Evolutionary conservation across 2,329 filamentous ascomycete genomes (phyloP).

Genomic region (Aspergillus pseudoterreus): DNA sequence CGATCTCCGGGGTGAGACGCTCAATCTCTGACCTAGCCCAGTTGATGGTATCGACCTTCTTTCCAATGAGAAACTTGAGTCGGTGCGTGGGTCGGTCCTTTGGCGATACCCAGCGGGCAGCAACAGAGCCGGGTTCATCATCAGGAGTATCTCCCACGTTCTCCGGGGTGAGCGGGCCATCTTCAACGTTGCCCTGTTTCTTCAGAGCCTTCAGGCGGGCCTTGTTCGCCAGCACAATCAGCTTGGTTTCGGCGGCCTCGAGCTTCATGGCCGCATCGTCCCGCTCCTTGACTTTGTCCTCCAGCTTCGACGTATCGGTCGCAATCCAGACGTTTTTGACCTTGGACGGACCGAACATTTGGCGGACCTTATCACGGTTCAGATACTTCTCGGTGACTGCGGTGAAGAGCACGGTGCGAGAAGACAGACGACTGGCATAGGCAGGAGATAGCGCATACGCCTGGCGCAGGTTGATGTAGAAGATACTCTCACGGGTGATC

Average conservation of each 20-base stretch:
- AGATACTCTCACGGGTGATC: constrained; percentile 82
- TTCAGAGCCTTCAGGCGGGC: constrained; percentile 66
- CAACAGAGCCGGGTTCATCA: constrained; percentile 65
- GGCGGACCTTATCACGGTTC: constrained; percentile 69
- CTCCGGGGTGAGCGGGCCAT: constrained; percentile 29
- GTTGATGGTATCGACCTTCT: constrained; percentile 92
- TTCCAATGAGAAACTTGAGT: constrained; percentile 67
- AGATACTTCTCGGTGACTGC: constrained; percentile 77
- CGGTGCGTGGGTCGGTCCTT: constrained; percentile 76
- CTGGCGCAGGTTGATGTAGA: constrained; percentile 88
- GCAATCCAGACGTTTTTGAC: constrained; percentile 84
- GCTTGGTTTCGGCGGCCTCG: constrained; percentile 79
- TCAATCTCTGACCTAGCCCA: constrained; percentile 79
- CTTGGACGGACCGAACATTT: constrained; percentile 72
- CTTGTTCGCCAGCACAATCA: constrained; percentile 75
- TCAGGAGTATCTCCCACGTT: constrained; percentile 52
- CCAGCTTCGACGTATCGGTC: constrained; percentile 70
- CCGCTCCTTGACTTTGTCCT: constrained; percentile 76
- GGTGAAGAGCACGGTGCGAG: constrained; percentile 83
- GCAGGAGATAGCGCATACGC: constrained; percentile 83
- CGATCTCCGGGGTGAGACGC: constrained; percentile 68
- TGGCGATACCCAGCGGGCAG: constrained; percentile 68
- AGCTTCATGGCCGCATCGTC: constrained; percentile 76
- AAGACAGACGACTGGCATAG: constrained; percentile 81
- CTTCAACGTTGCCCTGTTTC: constrained; percentile 48